phyloP scores from a whole-genome alignment of 2,329 filamentous ascomycete genomes.

The Microdochium trichocladiopsis region DNA sequence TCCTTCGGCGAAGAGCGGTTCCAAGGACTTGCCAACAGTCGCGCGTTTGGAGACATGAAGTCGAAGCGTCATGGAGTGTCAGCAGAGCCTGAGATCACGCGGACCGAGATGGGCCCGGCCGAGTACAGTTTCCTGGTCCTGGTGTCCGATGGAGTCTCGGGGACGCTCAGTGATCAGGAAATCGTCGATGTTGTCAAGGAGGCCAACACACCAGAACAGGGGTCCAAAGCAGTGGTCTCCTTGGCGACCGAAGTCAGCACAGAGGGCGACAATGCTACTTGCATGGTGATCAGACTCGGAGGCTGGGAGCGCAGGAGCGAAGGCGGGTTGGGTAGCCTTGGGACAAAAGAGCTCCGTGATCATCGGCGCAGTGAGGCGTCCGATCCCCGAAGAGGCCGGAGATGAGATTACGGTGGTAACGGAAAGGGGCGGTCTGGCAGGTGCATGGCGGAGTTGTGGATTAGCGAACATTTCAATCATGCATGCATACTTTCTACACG shows the following conservation, averaged over 20 bases:
- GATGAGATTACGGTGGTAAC: background rate
- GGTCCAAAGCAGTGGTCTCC: conserved; percentile 67
- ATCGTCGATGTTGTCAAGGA: conserved; percentile 96
- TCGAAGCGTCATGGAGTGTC: conserved; percentile 90
- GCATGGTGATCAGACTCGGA: conserved; percentile 58
- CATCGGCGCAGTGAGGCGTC: conserved; percentile 73
- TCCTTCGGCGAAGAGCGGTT: conserved; percentile 97
- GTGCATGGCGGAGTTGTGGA: background rate
- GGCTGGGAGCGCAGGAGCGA: conserved; percentile 70
- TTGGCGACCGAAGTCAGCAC: conserved; percentile 81
- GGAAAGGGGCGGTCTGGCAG: too few species aligned
- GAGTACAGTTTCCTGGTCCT: conserved; percentile 88
- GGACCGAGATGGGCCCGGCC: conserved; percentile 71
- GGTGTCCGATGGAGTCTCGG: conserved; percentile 82
- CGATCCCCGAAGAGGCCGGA: conserved; percentile 67
- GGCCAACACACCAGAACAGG: conserved; percentile 83
- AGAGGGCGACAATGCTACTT: conserved; percentile 63
- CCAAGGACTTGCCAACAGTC: conserved; percentile 85
- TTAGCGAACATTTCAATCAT: too few species aligned
- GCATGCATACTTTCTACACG: too few species aligned
- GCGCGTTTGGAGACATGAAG: conserved; percentile 86
- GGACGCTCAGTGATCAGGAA: conserved; percentile 83
- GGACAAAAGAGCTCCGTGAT: conserved; percentile 87
- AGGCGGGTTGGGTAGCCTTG: conserved; percentile 80
- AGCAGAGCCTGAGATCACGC: conserved; percentile 83